Percentiles rank a stretch among this genome's conserved stretches.
These are phyloP conservation scores for Buddleja alternifolia DNA, from an alignment of 257 asterid genomes.

Conservation along the genomic window DNA sequence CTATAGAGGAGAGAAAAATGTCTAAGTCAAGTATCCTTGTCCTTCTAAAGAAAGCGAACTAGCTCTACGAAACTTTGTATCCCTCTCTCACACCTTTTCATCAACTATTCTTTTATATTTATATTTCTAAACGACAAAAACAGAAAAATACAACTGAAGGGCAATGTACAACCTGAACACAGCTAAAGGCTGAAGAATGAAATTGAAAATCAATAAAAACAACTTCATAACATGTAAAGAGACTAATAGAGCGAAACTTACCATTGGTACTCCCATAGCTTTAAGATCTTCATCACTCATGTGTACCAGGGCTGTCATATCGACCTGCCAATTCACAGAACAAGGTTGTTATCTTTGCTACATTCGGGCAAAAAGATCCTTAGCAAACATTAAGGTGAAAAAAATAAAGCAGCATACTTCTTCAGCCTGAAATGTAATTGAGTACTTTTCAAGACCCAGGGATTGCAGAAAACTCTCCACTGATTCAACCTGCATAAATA, in stretches of 20 bases:
- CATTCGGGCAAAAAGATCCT: conserved; percentile 19
- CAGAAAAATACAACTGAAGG: not conserved
- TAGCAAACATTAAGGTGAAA: conserved; percentile 28
- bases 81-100: not conserved
- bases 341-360: conserved; percentile 22
- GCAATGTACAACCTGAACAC: not conserved
- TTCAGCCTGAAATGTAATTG: conserved; percentile 85
- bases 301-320: conserved; percentile 78
- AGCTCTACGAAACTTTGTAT: conserved; percentile 9
- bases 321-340: conserved; percentile 57
- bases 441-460: conserved; percentile 80
- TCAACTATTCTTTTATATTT: not conserved
- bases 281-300: conserved; percentile 91
- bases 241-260: conserved; percentile 30
- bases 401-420: conserved; percentile 49
- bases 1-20: not conserved
- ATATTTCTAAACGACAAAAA: not conserved
- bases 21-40: not conserved
- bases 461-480: conserved; percentile 71
- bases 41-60: conserved; percentile 9
- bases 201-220: not conserved
- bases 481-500: conserved; percentile 67
- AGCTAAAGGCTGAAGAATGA: conserved; percentile 20
- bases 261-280: conserved; percentile 92
- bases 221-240: not conserved